A percentile compares a stretch with the other conserved stretches of the same genome.
phyloP scores from a whole-genome alignment of 192 early-diverging fungal species.

The Backusella liffmaniae region DNA sequence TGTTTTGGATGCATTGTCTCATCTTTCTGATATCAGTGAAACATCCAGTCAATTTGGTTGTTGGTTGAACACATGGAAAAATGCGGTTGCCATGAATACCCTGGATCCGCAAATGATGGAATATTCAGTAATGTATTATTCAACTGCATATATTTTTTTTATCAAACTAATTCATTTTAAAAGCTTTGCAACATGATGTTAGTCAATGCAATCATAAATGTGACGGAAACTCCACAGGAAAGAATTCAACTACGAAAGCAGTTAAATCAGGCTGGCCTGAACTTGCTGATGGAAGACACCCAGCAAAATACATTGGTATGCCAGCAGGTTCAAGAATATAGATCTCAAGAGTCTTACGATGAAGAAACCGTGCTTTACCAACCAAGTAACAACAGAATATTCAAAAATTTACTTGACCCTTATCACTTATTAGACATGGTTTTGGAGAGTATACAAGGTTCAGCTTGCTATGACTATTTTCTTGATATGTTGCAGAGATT shows the following conservation, averaged over 20 bases:
- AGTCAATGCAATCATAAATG: constrained; percentile 71
- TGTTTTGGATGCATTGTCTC: constrained; percentile 72
- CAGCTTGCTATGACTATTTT: constrained; percentile 68
- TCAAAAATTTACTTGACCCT: constrained; percentile 68
- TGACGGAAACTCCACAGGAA: constrained; percentile 69
- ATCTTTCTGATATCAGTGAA: constrained; percentile 61
- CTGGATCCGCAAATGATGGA: constrained; percentile 70
- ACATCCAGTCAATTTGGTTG: constrained; percentile 65
- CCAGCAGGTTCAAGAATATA: constrained; percentile 26
- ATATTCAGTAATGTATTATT: constrained; percentile 50
- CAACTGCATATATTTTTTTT: background rate
- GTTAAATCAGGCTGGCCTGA: constrained; percentile 64
- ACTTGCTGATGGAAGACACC: constrained; percentile 54
- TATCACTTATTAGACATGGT: constrained; percentile 74
- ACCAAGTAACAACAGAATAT: background rate
- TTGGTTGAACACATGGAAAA: constrained; percentile 68
- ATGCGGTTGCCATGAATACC: constrained; percentile 47
- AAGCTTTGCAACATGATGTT: constrained; percentile 78
- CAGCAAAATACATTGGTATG: background rate
- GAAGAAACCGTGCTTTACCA: constrained; percentile 48
- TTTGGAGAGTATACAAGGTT: constrained; percentile 65
- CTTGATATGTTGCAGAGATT: constrained; percentile 71
- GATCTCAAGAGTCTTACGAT: constrained; percentile 54
- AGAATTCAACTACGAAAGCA: constrained; percentile 72
- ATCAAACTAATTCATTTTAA: background rate